A percentile compares a stretch with the other conserved stretches of the same genome.
These are phyloP conservation scores for Fonsecaea multimorphosa DNA, from an alignment of 2,329 filamentous ascomycete species.

Conservation along the genomic window DNA sequence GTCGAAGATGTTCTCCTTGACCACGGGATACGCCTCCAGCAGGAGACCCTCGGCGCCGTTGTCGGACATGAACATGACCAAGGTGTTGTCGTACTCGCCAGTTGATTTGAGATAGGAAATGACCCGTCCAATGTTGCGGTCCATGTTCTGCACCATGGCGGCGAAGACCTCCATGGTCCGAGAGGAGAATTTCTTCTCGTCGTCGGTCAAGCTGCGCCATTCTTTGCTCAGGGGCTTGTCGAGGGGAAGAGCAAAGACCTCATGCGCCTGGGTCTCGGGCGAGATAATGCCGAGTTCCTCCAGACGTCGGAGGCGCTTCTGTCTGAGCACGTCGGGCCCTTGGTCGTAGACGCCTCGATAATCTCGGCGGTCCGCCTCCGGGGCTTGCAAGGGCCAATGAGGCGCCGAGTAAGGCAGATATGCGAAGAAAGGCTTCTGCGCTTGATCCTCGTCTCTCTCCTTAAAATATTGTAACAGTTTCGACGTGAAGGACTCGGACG, in stretches of 20 bases:
- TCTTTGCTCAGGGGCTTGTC: conserved; percentile 23
- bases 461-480: conserved; percentile 28
- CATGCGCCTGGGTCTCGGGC: conserved; percentile 34
- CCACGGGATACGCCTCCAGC: conserved; percentile 43
- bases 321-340: conserved; percentile 63
- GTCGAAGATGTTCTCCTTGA: conserved; percentile 42
- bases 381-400: conserved; percentile 68
- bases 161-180: conserved; percentile 47
- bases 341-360: conserved; percentile 67
- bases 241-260: conserved; percentile 45
- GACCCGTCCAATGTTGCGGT: conserved; percentile 45
- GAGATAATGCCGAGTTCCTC: conserved; percentile 64
- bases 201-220: conserved; percentile 24
- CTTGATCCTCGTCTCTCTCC: conserved; percentile 30
- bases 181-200: conserved; percentile 28
- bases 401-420: conserved; percentile 63
- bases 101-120: conserved; percentile 42
- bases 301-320: conserved; percentile 60
- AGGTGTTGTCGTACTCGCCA: conserved; percentile 46
- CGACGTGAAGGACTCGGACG: conserved; percentile 25
- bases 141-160: conserved; percentile 47
- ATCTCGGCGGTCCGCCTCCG: conserved; percentile 60
- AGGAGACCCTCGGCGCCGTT: conserved; percentile 48
- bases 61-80: conserved; percentile 50
- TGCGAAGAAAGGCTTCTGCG: conserved; percentile 33